These are phyloP conservation scores for Carex scoparia DNA, from an alignment of 176 grass and related monocot species.

Conservation along the genomic window DNA sequence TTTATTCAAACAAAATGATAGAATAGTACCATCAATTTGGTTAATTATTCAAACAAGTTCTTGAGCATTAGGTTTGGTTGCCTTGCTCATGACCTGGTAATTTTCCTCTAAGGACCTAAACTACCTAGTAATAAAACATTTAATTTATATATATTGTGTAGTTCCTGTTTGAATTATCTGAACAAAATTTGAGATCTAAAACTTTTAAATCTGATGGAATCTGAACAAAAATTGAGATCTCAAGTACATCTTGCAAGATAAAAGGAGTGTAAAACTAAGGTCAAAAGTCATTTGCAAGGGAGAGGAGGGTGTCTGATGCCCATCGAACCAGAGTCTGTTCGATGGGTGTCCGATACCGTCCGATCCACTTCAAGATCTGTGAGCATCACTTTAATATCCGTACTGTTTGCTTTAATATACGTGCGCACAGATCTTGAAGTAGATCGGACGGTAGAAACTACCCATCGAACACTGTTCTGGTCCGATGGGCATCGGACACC, in stretches of 20 bases:
- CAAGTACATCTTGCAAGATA: neutral
- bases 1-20: neutral
- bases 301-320: no score
- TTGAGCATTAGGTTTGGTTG: neutral
- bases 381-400: no score
- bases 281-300: neutral
- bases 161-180: neutral
- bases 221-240: neutral
- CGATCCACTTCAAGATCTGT: no score
- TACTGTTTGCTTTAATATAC: no score
- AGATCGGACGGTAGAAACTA: no score
- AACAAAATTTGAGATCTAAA: neutral
- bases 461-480: no score
- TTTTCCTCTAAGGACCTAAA: neutral
- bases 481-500: no score
- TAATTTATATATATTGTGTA: neutral
- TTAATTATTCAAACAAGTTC: constrained; percentile 6
- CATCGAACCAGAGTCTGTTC: no score
- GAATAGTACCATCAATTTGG: constrained; percentile 1
- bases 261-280: neutral
- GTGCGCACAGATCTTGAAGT: no score
- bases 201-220: neutral
- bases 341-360: no score
- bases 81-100: constrained; percentile 11
- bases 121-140: neutral